Evolutionary conservation across 202 grass and related monocot genomes (phyloP), one percentile per base, ranked within the genome.

Genomic region (Zoysia matrella): DNA sequence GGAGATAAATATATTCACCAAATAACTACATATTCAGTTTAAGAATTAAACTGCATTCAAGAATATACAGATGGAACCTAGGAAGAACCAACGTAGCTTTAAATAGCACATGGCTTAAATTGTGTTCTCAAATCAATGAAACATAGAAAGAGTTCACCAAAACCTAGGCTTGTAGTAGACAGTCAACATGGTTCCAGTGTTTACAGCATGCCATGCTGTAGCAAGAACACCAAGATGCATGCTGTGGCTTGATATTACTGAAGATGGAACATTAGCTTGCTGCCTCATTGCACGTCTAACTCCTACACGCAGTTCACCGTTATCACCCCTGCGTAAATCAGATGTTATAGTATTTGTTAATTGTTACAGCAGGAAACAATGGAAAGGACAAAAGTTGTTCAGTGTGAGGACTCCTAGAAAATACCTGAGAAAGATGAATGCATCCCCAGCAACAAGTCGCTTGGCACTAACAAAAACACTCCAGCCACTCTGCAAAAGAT

Each of bases 201-300:
- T 98, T 71, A 91, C 73, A 73, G 95, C 95, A 78, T 98, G 95
- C 95, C 95, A 94, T 67, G 95, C 95, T 60, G 95, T 98, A 73
- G 95, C 95, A 78, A 98, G 95, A 82, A 98, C 92, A 67, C 95
- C 95, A 78, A 98, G 92, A 86, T 98, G 95, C 95, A 98, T 98
- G 84, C 88, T 98, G 73, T 98, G 95, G 73, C 92, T 89, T 40
- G 95, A 98, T 86, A 98, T 98, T 60, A 98, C 95, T 79, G 92
- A 98, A 76, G 95, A 98, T 14, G 92, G 92, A 22, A 22, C 22
- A 22, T 22, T 22, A 70, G 75, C 85, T 84, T 93, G 90, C 74
- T 98, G 95, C 71, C 95, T 89, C 92, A 98, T 94, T 62, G 95
- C 95, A 58, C 92, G 88, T 56, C 95, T 91, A 11, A 98, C 95